A percentile compares a stretch with the other conserved stretches of the same genome.
These are phyloP conservation scores for Panicum miliaceum DNA, from an alignment of 176 grass and related monocot species.

Conservation along the genomic window DNA sequence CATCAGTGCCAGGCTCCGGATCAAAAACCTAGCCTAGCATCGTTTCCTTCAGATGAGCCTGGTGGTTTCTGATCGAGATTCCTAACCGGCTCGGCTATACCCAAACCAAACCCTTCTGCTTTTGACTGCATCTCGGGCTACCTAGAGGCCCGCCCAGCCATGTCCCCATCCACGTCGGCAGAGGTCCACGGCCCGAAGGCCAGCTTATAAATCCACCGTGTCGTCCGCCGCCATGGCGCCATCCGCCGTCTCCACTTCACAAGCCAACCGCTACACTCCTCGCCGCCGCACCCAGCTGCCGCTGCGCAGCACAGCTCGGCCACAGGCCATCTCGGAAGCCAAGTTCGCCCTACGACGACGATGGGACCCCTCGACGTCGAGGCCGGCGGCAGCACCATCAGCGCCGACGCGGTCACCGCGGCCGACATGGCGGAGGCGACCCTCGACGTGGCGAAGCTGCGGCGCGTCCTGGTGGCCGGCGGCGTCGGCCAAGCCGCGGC, in stretches of 20 bases:
- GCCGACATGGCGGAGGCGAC: neutral
- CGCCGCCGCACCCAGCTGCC: neutral
- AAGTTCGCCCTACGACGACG: neutral
- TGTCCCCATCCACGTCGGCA: neutral
- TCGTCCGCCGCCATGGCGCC: neutral
- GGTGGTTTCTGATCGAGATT: too few relatives aligned
- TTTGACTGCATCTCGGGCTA: neutral
- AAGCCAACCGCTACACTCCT: neutral
- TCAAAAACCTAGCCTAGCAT: neutral
- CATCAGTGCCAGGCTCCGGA: neutral
- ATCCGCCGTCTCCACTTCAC: neutral
- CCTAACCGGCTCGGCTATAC: neutral
- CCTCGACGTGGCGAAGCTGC: slow-evolving; percentile 16
- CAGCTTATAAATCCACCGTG: slow-evolving; percentile 3
- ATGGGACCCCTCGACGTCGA: slow-evolving; percentile 4
- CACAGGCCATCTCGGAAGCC: neutral
- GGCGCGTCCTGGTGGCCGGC: slow-evolving; percentile 16
- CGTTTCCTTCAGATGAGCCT: neutral
- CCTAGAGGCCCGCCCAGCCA: neutral
- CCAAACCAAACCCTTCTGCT: neutral
- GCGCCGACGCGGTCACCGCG: neutral
- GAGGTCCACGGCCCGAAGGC: neutral
- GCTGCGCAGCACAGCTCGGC: neutral
- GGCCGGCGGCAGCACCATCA: neutral
- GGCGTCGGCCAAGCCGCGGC: neutral